These are phyloP conservation scores for Albatrellus ellisii DNA, from an alignment of 768 basidiomycete species.

Conservation along the genomic window DNA sequence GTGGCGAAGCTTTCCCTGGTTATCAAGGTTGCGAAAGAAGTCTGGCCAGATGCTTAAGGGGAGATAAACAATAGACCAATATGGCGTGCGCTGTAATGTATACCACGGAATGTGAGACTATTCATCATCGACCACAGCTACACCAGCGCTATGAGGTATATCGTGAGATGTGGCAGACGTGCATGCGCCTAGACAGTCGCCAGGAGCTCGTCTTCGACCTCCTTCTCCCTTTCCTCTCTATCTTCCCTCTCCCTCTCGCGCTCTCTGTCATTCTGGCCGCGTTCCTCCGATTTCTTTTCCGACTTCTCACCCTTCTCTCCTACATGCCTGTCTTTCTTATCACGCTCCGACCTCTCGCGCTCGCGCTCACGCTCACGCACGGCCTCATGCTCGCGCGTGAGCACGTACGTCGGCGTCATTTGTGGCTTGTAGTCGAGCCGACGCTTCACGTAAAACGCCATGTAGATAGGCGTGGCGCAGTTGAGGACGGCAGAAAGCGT, in stretches of 20 bases:
- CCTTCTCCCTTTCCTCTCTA: conserved; percentile 4
- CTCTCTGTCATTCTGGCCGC: not conserved
- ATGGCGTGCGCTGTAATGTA: too few species aligned
- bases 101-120: too few species aligned
- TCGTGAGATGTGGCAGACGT: not conserved
- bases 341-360: conserved; percentile 1
- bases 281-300: conserved; percentile 3
- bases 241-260: not conserved
- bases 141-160: too few species aligned
- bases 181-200: not conserved
- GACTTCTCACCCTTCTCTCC: not conserved
- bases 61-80: too few species aligned
- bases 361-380: conserved; percentile 9
- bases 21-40: too few species aligned
- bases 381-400: conserved; percentile 9
- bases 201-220: conserved; percentile 13
- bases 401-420: conserved; percentile 9
- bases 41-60: too few species aligned
- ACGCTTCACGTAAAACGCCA: conserved; percentile 93
- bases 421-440: conserved; percentile 70
- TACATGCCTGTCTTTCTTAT: conserved; percentile 1
- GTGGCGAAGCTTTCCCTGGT: too few species aligned
- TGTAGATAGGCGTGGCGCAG: conserved; percentile 58
- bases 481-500: conserved; percentile 52
- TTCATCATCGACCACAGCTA: too few species aligned